Conservation (phyloP, 805 yeast species). For the Pichia scutulata region DNA sequence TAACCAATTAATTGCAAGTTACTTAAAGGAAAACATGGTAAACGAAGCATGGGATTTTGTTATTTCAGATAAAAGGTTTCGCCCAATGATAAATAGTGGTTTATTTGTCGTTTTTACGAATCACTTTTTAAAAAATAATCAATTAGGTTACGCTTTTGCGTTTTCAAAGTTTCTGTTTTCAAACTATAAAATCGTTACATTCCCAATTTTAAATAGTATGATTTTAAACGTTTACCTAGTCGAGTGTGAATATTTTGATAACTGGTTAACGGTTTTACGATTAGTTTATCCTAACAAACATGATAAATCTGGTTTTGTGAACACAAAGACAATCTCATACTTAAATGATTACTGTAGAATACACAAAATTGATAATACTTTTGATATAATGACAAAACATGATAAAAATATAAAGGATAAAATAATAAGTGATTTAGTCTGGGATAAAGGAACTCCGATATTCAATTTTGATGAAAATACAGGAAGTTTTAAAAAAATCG, state of each 20-base stretch:
- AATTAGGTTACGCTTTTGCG: constrained; percentile 22
- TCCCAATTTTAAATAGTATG: constrained; percentile 13
- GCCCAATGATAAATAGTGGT: not conserved
- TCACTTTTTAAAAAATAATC: constrained; percentile 16
- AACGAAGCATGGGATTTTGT: constrained; percentile 17
- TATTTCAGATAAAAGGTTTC: not conserved
- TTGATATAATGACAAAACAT: constrained; percentile 6
- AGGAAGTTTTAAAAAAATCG: constrained; percentile 14
- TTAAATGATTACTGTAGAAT: constrained; percentile 18
- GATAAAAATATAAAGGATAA: constrained; percentile 10
- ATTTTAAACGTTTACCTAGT: constrained; percentile 16
- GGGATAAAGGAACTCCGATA: constrained; percentile 13
- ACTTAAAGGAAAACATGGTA: constrained; percentile 11
- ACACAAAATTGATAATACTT: constrained; percentile 16
- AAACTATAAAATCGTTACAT: constrained; percentile 9
- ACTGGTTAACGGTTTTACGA: constrained; percentile 19
- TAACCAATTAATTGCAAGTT: constrained; percentile 18
- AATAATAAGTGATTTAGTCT: constrained; percentile 14
- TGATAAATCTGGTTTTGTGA: not conserved
- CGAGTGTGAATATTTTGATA: constrained; percentile 18
- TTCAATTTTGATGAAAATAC: constrained; percentile 11
- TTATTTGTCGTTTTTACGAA: constrained; percentile 14
- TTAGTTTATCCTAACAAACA: constrained; percentile 5
- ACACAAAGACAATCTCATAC: constrained; percentile 1
- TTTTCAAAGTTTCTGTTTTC: constrained; percentile 16